These are phyloP conservation scores for Silene latifolia DNA, from an alignment of 148 eudicot species.

Conservation along the genomic window DNA sequence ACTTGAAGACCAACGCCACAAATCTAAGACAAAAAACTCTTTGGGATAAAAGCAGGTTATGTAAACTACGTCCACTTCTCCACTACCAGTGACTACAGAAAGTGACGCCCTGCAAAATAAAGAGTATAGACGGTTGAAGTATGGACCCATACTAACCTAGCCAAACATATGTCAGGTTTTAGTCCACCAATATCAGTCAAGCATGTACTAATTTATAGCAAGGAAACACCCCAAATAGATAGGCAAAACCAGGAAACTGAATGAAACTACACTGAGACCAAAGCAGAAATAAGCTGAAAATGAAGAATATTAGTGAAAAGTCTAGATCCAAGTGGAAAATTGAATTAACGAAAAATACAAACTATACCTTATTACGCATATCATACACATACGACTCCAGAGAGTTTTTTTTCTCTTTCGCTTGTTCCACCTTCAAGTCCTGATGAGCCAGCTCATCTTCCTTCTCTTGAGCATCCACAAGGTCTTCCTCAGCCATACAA, in stretches of 20 bases:
- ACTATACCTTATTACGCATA: constrained; percentile 77
- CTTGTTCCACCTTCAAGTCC: constrained; percentile 71
- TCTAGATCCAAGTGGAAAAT: background rate
- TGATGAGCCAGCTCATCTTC: constrained; percentile 65
- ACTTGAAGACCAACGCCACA: no score
- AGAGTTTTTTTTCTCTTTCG: constrained; percentile 80
- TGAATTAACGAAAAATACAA: background rate
- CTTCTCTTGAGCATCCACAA: constrained; percentile 56
- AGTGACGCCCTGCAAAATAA: no score
- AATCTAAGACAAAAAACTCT: no score
- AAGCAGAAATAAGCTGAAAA: background rate
- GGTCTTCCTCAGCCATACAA: constrained; percentile 41
- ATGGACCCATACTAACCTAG: background rate
- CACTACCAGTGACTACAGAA: no score
- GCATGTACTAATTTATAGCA: background rate
- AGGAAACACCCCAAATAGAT: background rate
- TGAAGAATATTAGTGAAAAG: background rate
- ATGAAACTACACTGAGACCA: background rate
- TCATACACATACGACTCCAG: constrained; percentile 91
- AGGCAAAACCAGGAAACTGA: background rate
- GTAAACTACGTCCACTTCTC: no score
- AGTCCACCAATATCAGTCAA: background rate
- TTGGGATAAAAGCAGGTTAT: no score
- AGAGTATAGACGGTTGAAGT: no score
- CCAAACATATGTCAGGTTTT: background rate